Conservation (phyloP, 1,284 basidiomycete species). For the Tylopilus orsonianus region DNA sequence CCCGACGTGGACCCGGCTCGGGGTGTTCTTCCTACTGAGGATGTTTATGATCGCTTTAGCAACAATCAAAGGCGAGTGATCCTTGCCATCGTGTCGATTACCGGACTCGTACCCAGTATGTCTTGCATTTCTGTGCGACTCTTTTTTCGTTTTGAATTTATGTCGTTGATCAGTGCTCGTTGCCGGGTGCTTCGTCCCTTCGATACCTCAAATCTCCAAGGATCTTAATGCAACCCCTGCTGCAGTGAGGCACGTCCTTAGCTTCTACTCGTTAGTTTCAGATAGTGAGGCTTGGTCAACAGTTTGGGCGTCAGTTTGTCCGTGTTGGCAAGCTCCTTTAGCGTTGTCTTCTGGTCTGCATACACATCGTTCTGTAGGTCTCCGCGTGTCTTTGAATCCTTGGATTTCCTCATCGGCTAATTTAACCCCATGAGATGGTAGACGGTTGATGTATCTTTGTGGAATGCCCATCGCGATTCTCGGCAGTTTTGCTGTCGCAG, state of each 20-base stretch:
- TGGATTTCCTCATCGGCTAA: not conserved
- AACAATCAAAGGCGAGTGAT: slow-evolving; percentile 38
- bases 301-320: slow-evolving; percentile 32
- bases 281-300: not conserved
- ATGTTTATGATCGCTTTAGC: slow-evolving; percentile 44
- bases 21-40: slow-evolving; percentile 16
- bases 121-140: not conserved
- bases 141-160: not conserved
- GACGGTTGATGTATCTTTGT: slow-evolving; percentile 42
- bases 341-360: slow-evolving; percentile 29
- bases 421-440: slow-evolving; percentile 36
- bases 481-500: slow-evolving; percentile 44
- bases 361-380: slow-evolving; percentile 32
- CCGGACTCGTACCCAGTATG: slow-evolving; percentile 28
- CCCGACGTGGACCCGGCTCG: not conserved
- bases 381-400: not conserved
- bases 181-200: slow-evolving; percentile 46
- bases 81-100: slow-evolving; percentile 40
- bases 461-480: slow-evolving; percentile 47
- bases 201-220: slow-evolving; percentile 43
- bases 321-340: slow-evolving; percentile 24
- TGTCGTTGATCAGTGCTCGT: slow-evolving; percentile 40
- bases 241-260: slow-evolving; percentile 40
- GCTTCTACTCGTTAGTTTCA: not conserved
- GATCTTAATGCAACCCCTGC: slow-evolving; percentile 41